These are phyloP conservation scores for Botrytis sinoallii DNA, from an alignment of 2,329 filamentous ascomycete species.

Conservation along the genomic window DNA sequence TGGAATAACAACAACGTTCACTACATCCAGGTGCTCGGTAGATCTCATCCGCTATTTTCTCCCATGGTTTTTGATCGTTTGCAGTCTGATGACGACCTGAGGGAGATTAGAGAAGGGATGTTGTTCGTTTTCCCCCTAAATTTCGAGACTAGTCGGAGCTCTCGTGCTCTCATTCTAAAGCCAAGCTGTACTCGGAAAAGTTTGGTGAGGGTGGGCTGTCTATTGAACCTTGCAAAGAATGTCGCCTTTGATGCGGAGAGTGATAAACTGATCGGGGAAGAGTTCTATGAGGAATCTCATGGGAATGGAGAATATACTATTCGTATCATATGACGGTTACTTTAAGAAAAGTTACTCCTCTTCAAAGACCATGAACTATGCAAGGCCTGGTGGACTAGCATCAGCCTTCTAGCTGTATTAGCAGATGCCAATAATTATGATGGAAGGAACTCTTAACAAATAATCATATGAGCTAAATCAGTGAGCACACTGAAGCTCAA, in stretches of 20 bases:
- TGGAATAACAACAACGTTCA: not conserved
- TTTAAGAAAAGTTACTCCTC: not conserved
- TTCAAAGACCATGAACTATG: not conserved
- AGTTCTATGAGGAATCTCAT: conserved; percentile 1
- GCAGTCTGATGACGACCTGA: not conserved
- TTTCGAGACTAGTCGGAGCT: not conserved
- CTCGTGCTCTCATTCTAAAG: not conserved
- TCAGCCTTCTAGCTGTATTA: not conserved
- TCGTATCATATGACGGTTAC: not conserved
- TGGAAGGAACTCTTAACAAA: too few species aligned
- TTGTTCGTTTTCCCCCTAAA: not conserved
- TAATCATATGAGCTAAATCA: too few species aligned
- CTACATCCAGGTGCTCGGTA: not conserved
- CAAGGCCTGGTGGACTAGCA: not conserved
- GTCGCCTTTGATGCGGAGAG: not conserved
- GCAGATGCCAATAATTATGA: too few species aligned
- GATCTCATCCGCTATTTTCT: not conserved
- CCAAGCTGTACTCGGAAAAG: not conserved
- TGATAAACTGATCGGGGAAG: not conserved
- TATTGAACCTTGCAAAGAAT: too few species aligned
- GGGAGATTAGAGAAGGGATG: not conserved
- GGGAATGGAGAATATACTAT: conserved; percentile 4
- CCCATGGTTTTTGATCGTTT: not conserved
- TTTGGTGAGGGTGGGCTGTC: not conserved
- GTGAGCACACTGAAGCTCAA: too few species aligned